Evolutionary conservation across 75 land plant species (phyloP).

Genomic region (Sequoiadendron giganteum): DNA sequence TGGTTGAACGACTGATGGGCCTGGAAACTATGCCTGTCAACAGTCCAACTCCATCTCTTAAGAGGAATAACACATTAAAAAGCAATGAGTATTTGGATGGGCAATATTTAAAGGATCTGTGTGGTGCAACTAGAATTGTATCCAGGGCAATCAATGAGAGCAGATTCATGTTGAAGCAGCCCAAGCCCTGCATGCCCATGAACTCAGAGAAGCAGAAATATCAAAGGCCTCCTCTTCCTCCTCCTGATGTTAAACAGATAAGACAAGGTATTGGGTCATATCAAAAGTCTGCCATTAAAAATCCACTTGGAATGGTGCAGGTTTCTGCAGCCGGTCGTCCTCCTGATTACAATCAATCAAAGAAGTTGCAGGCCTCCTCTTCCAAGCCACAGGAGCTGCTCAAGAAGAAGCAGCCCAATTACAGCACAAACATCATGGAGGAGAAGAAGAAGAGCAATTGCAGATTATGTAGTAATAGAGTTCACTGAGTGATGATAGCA

Average conservation of each 20-base stretch:
- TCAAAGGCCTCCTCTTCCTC: neutral
- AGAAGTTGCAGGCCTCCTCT: conserved; percentile 2
- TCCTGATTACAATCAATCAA: neutral
- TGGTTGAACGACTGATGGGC: conserved; percentile 66
- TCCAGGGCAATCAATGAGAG: neutral
- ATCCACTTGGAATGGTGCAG: neutral
- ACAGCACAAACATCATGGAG: neutral
- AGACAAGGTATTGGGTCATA: neutral
- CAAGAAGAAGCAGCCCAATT: neutral
- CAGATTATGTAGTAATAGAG: neutral
- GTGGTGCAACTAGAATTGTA: no score
- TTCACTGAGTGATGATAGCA: neutral
- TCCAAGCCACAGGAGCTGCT: neutral
- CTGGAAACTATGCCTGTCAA: conserved; percentile 64
- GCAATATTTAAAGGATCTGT: neutral
- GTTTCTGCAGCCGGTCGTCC: neutral
- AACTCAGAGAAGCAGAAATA: neutral
- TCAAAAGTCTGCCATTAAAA: neutral
- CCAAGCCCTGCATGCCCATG: neutral
- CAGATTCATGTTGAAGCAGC: neutral
- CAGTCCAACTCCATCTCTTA: neutral
- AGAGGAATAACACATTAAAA: neutral
- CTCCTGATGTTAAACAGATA: neutral
- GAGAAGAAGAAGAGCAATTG: neutral
- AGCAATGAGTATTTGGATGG: neutral